Evolutionary conservation across 2,329 filamentous ascomycete genomes (phyloP).

Genomic region (Colletotrichum plurivorum): DNA sequence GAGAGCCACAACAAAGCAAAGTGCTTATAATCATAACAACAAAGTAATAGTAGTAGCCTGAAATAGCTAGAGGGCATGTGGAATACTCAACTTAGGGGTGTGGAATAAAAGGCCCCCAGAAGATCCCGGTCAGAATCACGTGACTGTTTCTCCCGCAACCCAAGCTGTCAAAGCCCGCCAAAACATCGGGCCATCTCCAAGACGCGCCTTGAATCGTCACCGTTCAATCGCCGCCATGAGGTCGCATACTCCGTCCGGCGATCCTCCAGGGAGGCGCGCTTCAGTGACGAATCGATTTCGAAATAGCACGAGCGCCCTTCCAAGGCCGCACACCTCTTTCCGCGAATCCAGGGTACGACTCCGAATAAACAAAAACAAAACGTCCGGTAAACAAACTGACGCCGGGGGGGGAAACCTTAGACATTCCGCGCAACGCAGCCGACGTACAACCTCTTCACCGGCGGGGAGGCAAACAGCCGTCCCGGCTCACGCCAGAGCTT

Average conservation of each 20-base stretch:
- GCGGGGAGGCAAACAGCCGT: conserved; percentile 57
- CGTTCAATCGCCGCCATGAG: conserved; percentile 49
- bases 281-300: conserved; percentile 52
- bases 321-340: conserved; percentile 52
- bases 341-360: conserved; percentile 56
- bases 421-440: conserved; percentile 67
- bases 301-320: conserved; percentile 53
- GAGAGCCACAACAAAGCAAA: too few relatives aligned
- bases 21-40: too few relatives aligned
- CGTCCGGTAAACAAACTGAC: conserved; percentile 18
- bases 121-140: conserved; percentile 7
- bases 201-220: conserved; percentile 34
- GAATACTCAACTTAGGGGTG: too few relatives aligned
- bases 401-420: conserved; percentile 45
- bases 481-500: conserved; percentile 59
- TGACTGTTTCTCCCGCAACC: conserved; percentile 27
- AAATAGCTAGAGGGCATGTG: too few relatives aligned
- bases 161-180: conserved; percentile 15
- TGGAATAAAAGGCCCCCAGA: too few relatives aligned
- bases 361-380: conserved; percentile 33
- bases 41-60: too few relatives aligned
- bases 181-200: conserved; percentile 38
- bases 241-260: conserved; percentile 44
- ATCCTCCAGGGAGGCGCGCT: conserved; percentile 48
- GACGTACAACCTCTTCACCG: conserved; percentile 72